Evolutionary conservation across 73 alveolate species (phyloP).

Genomic region (Paramecium primaurelia): DNA sequence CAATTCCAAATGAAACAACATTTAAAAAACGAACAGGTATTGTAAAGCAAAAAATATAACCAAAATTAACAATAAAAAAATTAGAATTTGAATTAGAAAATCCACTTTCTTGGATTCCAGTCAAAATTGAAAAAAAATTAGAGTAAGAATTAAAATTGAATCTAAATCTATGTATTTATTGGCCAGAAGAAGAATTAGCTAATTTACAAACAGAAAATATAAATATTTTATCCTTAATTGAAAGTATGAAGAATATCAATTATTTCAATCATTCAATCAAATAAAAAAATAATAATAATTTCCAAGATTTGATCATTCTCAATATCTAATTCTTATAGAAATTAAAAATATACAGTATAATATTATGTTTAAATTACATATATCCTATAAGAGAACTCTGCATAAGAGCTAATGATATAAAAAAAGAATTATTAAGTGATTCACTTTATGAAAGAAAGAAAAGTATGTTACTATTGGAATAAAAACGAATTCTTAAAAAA

Average conservation of each 20-base stretch:
- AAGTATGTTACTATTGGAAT: not conserved
- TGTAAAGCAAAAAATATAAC: not conserved
- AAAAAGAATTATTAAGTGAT: not conserved
- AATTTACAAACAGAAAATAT: not conserved
- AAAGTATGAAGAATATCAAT: not conserved
- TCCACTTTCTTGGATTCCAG: not conserved
- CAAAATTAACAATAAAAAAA: not conserved
- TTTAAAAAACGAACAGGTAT: not conserved
- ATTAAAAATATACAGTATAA: not conserved
- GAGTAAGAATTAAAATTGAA: not conserved
- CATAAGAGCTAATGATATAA: not conserved
- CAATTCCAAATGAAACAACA: not conserved
- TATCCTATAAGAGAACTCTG: not conserved
- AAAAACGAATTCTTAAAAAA: not conserved
- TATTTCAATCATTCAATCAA: not conserved
- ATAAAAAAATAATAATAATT: not conserved
- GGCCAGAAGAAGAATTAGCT: slow-evolving; percentile 12
- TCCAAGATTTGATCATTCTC: not conserved
- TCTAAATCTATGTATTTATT: not conserved
- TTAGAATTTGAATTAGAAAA: not conserved
- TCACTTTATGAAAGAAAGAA: not conserved
- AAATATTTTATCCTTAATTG: not conserved
- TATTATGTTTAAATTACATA: not conserved
- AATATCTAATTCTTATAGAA: not conserved
- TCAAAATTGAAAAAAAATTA: not conserved